phyloP scores from a whole-genome alignment of 805 yeast genomes.

The Ascoidea tarda region DNA sequence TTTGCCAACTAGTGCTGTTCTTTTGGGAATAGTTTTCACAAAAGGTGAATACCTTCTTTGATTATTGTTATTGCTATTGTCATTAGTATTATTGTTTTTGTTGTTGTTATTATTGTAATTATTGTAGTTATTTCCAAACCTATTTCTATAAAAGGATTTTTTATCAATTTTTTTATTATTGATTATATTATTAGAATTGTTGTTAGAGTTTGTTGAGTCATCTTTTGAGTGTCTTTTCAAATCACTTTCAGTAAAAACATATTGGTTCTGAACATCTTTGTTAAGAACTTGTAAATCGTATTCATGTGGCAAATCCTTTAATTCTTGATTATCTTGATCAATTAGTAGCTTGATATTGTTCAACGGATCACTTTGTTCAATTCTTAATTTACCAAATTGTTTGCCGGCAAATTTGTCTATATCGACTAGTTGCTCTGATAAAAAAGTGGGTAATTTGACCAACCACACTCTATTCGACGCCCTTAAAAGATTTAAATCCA shows the following conservation, averaged over 20 bases:
- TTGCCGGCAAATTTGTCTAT: slow-evolving; percentile 51
- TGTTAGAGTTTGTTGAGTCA: slow-evolving; percentile 15
- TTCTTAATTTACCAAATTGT: slow-evolving; percentile 68
- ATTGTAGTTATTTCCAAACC: background rate
- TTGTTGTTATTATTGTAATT: background rate
- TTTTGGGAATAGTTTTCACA: slow-evolving; percentile 78
- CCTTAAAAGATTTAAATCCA: slow-evolving; percentile 57
- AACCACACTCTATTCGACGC: slow-evolving; percentile 78
- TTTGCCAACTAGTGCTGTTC: slow-evolving; percentile 75
- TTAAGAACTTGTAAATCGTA: slow-evolving; percentile 72
- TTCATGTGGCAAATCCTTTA: slow-evolving; percentile 59
- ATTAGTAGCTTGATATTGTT: background rate
- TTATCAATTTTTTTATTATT: slow-evolving; percentile 19
- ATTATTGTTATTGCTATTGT: background rate
- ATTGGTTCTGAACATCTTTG: slow-evolving; percentile 73
- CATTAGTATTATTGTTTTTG: background rate
- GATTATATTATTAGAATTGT: slow-evolving; percentile 17
- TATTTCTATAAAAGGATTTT: background rate
- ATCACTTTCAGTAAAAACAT: slow-evolving; percentile 78
- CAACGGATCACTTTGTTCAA: slow-evolving; percentile 14
- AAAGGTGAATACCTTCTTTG: slow-evolving; percentile 41
- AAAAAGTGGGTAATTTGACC: slow-evolving; percentile 77
- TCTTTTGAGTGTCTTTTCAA: slow-evolving; percentile 36
- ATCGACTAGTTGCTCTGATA: slow-evolving; percentile 71
- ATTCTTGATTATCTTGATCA: slow-evolving; percentile 21